Conservation (phyloP, 805 yeast genomes). For the Starmerella riodocensis region DNA sequence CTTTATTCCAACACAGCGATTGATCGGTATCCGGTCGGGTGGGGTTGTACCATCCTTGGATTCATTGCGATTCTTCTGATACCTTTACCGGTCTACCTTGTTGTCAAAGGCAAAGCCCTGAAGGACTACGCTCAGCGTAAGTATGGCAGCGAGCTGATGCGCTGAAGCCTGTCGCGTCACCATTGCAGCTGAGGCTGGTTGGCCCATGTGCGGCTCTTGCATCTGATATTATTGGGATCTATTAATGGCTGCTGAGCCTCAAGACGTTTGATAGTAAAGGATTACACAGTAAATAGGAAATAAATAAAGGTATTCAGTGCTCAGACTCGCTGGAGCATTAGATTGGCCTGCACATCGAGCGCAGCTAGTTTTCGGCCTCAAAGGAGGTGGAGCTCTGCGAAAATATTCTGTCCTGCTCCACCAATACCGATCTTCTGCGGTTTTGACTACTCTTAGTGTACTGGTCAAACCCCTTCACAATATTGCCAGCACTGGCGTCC, state of each 20-base stretch:
- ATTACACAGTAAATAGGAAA: no score
- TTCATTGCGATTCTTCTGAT: constrained; percentile 35
- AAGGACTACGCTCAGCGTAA: constrained; percentile 12
- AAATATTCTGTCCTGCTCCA: constrained; percentile 71
- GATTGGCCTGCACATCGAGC: no score
- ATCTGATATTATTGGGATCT: no score
- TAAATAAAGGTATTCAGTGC: no score
- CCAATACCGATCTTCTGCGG: constrained; percentile 35
- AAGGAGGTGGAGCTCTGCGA: constrained; percentile 45
- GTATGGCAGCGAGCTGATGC: constrained; percentile 9
- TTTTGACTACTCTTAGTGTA: constrained; percentile 43
- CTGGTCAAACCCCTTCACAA: constrained; percentile 83
- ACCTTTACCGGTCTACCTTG: constrained; percentile 32
- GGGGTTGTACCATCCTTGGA: constrained; percentile 42
- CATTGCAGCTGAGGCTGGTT: no score
- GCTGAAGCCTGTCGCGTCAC: no score
- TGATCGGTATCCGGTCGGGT: constrained; percentile 42
- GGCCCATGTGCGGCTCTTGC: no score
- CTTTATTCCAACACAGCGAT: constrained; percentile 35
- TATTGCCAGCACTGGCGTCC: constrained; percentile 61
- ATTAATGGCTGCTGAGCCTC: no score
- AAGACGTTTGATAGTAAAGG: not conserved
- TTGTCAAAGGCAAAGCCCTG: constrained; percentile 8
- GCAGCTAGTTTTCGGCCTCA: constrained; percentile 15
- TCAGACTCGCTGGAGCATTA: no score